phyloP scores from a whole-genome alignment of 345 rosid species.

The Populus ilicifolia region DNA sequence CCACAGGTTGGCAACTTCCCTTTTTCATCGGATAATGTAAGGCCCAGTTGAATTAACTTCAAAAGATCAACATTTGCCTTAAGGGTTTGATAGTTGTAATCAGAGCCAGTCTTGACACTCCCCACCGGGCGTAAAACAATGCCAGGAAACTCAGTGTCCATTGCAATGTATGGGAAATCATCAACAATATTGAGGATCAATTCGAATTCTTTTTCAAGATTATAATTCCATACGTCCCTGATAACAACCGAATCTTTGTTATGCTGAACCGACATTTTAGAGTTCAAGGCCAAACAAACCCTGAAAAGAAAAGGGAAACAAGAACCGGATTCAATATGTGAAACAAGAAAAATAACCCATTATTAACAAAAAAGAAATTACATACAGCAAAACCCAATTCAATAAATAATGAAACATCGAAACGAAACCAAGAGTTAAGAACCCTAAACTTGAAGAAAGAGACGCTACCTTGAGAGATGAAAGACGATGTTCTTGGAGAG shows the following conservation, averaged over 20 bases:
- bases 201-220: slow-evolving; percentile 48
- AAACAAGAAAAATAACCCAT: not conserved
- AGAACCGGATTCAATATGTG: not conserved
- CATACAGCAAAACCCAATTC: not conserved
- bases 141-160: slow-evolving; percentile 86
- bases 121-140: slow-evolving; percentile 49
- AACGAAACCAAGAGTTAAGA: no score
- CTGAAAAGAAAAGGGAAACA: not conserved
- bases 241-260: slow-evolving; percentile 49
- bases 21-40: slow-evolving; percentile 57
- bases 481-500: no score
- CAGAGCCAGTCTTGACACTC: slow-evolving; percentile 42
- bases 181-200: slow-evolving; percentile 52
- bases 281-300: not conserved
- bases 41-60: slow-evolving; percentile 71
- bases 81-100: slow-evolving; percentile 48
- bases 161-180: slow-evolving; percentile 54
- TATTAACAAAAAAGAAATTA: no score
- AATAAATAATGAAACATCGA: no score
- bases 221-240: slow-evolving; percentile 67
- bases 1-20: slow-evolving; percentile 67
- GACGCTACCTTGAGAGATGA: not conserved
- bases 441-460: not conserved
- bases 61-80: slow-evolving; percentile 61
- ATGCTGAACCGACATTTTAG: slow-evolving; percentile 49